Base-by-base conservation (phyloP, 768 basidiomycete genomes). In the Pleurotus sapidus region DNA sequence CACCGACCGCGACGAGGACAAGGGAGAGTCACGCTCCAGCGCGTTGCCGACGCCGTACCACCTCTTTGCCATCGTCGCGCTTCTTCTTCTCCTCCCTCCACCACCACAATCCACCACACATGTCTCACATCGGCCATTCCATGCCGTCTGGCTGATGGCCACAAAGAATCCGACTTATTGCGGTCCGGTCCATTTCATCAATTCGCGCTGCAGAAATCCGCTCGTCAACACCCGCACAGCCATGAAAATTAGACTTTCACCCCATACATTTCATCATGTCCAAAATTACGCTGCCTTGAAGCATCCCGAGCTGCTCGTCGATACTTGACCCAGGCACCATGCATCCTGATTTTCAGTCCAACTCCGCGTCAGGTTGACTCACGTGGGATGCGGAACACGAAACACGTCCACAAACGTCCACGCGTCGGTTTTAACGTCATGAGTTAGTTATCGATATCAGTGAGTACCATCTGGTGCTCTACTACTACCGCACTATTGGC, bases 91-190 rank as follows among this genome's bases (percentile, higher is more conserved):
- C 4, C 14, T 27, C 54, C 14, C 15, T 23, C 37, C 51, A 34
- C 34, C 49, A n/a, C 20, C 15, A 11, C 43, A 12, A 25, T 37
- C 59, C 18, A 20, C 24, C 7, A 3, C 39, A 39, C 25, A 24
- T 4, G 46, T 63, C 62, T 55, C 66, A 65, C 65, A 57, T 48
- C 67, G 67, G 67, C 49, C 65, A 67, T 58, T 51, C 40, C 45
- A 60, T 46, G 61, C 67, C 67, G 67, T 20, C 20, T 46, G 15
- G 20, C 46, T 59, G 46, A 46, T 59, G 57, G 49, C 60, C 49
- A 46, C 48, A 37, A 56, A 54, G 51, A 46, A 59, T 49, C 54
- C 39, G 51, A 40, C 46, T 43, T 30, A 17, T 47, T 23, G 20
- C 55, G 55, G 55, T 30, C 55, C 46, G 55, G 38, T 30, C 34